Evolutionary conservation across 2,329 filamentous ascomycete species (phyloP).

Genomic region (Trichoderma breve): DNA sequence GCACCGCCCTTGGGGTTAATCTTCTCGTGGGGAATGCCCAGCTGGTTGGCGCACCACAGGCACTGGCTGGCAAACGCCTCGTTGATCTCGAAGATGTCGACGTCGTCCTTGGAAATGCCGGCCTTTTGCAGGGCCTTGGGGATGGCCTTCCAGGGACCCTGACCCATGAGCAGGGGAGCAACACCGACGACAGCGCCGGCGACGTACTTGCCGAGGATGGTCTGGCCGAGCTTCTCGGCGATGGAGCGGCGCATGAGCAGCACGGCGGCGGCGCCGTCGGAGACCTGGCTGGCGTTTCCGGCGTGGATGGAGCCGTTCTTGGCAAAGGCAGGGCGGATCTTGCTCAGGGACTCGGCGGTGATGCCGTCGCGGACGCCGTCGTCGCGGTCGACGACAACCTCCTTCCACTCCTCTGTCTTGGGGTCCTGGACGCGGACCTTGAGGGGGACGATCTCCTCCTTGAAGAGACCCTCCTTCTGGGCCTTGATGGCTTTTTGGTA

Average conservation of each 20-base stretch:
- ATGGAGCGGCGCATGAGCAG: conserved; percentile 93
- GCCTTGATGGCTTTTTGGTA: conserved; percentile 88
- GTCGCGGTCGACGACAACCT: conserved; percentile 78
- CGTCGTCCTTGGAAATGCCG: conserved; percentile 81
- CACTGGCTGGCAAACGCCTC: conserved; percentile 97
- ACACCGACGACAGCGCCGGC: conserved; percentile 83
- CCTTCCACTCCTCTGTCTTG: conserved; percentile 82
- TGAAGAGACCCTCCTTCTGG: conserved; percentile 84
- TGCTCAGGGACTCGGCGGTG: conserved; percentile 81
- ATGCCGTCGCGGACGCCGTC: conserved; percentile 85
- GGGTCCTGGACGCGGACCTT: conserved; percentile 86
- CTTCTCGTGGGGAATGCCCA: conserved; percentile 79
- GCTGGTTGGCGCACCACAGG: conserved; percentile 86
- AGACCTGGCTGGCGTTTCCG: conserved; percentile 93
- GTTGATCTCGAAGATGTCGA: conserved; percentile 98
- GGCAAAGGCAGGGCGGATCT: conserved; percentile 87
- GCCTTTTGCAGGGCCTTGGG: conserved; percentile 87
- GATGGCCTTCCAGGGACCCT: conserved; percentile 94
- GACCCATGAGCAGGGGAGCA: conserved; percentile 89
- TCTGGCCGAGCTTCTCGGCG: conserved; percentile 82
- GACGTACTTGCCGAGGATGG: conserved; percentile 90
- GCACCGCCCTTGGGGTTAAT: conserved; percentile 97
- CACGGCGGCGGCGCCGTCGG: conserved; percentile 91
- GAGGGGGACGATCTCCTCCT: conserved; percentile 85
- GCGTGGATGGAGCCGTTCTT: conserved; percentile 94